phyloP scores from a whole-genome alignment of 208 protist species.

The Herpetomonas muscarum region DNA sequence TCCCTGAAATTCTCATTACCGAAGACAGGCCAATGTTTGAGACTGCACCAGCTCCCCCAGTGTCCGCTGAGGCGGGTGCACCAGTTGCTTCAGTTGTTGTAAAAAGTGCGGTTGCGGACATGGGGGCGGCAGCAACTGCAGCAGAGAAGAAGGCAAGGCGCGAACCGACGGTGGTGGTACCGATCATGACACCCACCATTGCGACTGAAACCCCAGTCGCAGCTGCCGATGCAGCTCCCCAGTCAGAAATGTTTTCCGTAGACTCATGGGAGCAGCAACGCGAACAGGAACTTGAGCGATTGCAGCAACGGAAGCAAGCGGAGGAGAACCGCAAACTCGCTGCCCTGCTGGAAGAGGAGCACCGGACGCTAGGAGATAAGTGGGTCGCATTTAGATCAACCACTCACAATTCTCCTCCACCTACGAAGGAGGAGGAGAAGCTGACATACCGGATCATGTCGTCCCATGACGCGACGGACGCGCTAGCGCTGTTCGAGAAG shows the following conservation, averaged over 20 bases:
- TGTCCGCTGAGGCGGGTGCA: conserved; percentile 8
- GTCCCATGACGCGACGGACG: not conserved
- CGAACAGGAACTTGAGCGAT: conserved; percentile 64
- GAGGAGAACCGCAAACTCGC: conserved; percentile 44
- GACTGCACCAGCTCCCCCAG: conserved; percentile 3
- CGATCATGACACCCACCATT: too few relatives aligned
- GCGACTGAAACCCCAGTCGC: too few relatives aligned
- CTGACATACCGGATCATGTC: conserved; percentile 10
- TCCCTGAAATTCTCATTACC: conserved; percentile 32
- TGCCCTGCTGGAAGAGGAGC: conserved; percentile 43
- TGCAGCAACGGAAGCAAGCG: conserved; percentile 57
- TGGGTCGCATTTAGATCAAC: conserved; percentile 35
- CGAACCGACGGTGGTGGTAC: not conserved
- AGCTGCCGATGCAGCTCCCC: too few relatives aligned
- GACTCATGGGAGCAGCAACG: conserved; percentile 84
- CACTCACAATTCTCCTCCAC: not conserved
- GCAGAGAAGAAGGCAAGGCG: not conserved
- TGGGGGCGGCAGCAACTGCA: not conserved
- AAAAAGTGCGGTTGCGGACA: too few relatives aligned
- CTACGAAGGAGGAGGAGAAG: conserved; percentile 3
- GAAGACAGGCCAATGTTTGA: conserved; percentile 58
- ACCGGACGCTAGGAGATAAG: conserved; percentile 54
- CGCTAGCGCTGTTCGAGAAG: not conserved
- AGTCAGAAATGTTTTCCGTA: conserved; percentile 71
- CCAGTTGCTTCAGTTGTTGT: conserved; percentile 8